These are phyloP conservation scores for Dimargaris cristalligena DNA, from an alignment of 192 early-diverging fungal genomes.

Conservation along the genomic window DNA sequence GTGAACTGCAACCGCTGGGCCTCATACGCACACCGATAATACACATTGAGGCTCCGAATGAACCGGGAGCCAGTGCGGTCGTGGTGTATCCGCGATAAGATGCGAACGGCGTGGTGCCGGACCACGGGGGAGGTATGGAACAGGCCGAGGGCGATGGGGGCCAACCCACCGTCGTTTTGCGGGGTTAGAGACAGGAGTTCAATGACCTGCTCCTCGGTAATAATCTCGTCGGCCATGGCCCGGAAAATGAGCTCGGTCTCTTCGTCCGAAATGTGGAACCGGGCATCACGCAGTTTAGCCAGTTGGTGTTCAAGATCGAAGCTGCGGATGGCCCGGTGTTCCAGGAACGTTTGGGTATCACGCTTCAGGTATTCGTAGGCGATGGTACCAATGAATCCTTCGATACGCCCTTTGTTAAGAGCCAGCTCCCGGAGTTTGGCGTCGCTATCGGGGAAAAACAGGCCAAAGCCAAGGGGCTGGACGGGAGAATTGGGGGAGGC, in stretches of 20 bases:
- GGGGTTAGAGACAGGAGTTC: constrained; percentile 58
- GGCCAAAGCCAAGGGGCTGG: constrained; percentile 43
- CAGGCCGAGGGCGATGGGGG: constrained; percentile 63
- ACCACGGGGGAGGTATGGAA: constrained; percentile 56
- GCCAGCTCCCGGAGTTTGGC: constrained; percentile 47
- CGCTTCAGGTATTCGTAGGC: constrained; percentile 48
- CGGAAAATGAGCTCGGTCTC: constrained; percentile 52
- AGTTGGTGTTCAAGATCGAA: constrained; percentile 60
- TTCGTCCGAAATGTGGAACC: constrained; percentile 31
- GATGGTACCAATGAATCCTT: constrained; percentile 69
- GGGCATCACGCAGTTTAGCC: constrained; percentile 31
- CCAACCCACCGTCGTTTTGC: constrained; percentile 61
- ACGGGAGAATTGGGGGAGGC: constrained; percentile 27
- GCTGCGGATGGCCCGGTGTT: constrained; percentile 35
- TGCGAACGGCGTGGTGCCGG: constrained; percentile 42
- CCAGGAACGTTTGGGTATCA: constrained; percentile 41
- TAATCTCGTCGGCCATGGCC: constrained; percentile 43
- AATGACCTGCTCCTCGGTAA: constrained; percentile 58
- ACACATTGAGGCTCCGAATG: constrained; percentile 28
- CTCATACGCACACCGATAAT: constrained; percentile 26
- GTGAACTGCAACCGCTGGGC: constrained; percentile 6
- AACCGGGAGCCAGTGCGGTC: constrained; percentile 37
- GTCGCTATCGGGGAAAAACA: constrained; percentile 53
- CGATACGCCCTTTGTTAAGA: constrained; percentile 58
- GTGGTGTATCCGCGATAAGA: constrained; percentile 55